These are phyloP conservation scores for Ajuga reptans DNA, from an alignment of 305 asterid species.

Conservation along the genomic window DNA sequence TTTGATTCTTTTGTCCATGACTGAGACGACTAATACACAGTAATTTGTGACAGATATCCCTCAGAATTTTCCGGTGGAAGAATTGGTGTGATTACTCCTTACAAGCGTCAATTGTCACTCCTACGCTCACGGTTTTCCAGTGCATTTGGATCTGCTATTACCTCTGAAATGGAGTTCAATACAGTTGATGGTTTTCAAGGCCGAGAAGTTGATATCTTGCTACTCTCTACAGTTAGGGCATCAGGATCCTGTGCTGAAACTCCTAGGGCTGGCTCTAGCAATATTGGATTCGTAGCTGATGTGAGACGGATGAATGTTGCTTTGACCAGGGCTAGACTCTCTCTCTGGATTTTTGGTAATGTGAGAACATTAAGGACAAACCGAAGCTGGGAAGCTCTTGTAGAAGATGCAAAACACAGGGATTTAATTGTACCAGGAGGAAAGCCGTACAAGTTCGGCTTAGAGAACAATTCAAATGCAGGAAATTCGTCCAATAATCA, in stretches of 20 bases:
- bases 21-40: constrained; percentile 17
- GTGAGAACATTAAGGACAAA: constrained; percentile 68
- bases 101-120: constrained; percentile 72
- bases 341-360: constrained; percentile 89
- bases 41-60: constrained; percentile 56
- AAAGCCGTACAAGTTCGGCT: constrained; percentile 54
- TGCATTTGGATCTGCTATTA: constrained; percentile 78
- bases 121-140: constrained; percentile 68
- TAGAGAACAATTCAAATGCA: constrained; percentile 27
- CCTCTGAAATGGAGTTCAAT: constrained; percentile 80
- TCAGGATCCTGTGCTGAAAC: constrained; percentile 45
- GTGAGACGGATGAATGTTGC: constrained; percentile 99
- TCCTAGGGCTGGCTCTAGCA: constrained; percentile 37
- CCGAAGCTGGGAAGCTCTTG: constrained; percentile 81
- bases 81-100: constrained; percentile 91
- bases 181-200: constrained; percentile 99
- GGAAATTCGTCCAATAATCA: constrained; percentile 32
- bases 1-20: constrained; percentile 15
- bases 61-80: constrained; percentile 71
- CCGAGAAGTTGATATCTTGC: constrained; percentile 84
- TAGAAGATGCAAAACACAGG: constrained; percentile 68
- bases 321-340: constrained; percentile 82
- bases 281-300: constrained; percentile 91
- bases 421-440: constrained; percentile 51
- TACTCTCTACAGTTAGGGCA: constrained; percentile 95